A percentile compares a stretch with the other conserved stretches of the same genome.
phyloP scores from a whole-genome alignment of 1,284 basidiomycete genomes.

The Marasmius oreades region DNA sequence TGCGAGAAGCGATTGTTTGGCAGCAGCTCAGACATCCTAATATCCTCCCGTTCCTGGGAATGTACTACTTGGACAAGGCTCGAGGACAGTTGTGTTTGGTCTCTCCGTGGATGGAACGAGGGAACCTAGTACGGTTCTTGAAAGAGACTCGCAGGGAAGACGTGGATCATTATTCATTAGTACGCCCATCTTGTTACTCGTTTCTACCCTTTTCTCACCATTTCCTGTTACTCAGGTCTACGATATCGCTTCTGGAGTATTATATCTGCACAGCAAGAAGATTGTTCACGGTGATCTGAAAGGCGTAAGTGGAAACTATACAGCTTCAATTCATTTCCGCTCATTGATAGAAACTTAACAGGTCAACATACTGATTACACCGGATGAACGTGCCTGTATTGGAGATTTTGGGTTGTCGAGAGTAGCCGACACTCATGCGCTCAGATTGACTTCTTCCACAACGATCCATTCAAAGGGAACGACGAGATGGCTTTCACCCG shows the following conservation, averaged over 20 bases:
- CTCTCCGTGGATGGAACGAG: conserved; percentile 32
- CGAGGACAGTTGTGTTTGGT: not conserved
- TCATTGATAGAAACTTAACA: not conserved
- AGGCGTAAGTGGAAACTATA: conserved; percentile 24
- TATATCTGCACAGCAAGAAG: conserved; percentile 29
- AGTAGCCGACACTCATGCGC: conserved; percentile 13
- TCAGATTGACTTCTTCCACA: not conserved
- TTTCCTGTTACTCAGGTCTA: conserved; percentile 16
- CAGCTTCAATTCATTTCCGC: not conserved
- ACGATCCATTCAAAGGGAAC: conserved; percentile 14
- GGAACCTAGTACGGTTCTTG: conserved; percentile 28
- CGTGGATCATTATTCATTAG: conserved; percentile 21
- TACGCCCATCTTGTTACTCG: conserved; percentile 12
- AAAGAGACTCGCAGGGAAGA: conserved; percentile 6
- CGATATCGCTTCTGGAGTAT: conserved; percentile 28
- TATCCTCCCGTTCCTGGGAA: not conserved
- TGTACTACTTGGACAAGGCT: not conserved
- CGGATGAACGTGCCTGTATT: conserved; percentile 28
- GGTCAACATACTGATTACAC: conserved; percentile 18
- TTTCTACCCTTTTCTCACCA: not conserved
- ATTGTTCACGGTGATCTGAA: conserved; percentile 38
- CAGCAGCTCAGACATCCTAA: not conserved
- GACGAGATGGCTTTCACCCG: conserved; percentile 23
- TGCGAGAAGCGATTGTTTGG: conserved; percentile 2
- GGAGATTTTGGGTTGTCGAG: conserved; percentile 33